These are phyloP conservation scores for Phialemonium atrogriseum DNA, from an alignment of 2,329 filamentous ascomycete species.

Conservation along the genomic window DNA sequence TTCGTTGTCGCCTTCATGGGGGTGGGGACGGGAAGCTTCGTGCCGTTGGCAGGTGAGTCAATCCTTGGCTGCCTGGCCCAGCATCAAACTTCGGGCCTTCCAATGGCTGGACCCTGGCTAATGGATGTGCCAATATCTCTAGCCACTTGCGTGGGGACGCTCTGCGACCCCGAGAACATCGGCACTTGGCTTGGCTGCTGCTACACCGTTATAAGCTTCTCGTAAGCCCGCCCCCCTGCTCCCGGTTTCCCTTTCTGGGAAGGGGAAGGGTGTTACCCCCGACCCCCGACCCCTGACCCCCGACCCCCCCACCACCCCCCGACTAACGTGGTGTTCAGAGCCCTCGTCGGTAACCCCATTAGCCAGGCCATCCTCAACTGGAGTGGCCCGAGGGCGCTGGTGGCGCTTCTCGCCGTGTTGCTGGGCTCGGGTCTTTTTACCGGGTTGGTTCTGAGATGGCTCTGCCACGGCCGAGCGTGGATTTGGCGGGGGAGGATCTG, in stretches of 20 bases:
- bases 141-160: constrained; percentile 18
- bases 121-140: not conserved
- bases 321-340: constrained; percentile 6
- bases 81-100: no score
- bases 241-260: not conserved
- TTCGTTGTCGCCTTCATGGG: constrained; percentile 18
- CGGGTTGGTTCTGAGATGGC: constrained; percentile 13
- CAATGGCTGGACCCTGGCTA: not conserved
- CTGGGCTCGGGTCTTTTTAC: constrained; percentile 14
- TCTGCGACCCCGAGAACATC: constrained; percentile 14
- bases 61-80: no score
- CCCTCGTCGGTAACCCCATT: constrained; percentile 13
- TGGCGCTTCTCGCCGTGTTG: constrained; percentile 16
- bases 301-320: no score
- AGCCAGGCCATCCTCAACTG: constrained; percentile 13
- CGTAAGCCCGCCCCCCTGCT: constrained; percentile 10
- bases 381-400: constrained; percentile 9
- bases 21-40: constrained; percentile 19
- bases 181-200: constrained; percentile 21
- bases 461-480: constrained; percentile 11
- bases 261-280: no score
- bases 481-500: constrained; percentile 10
- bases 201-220: constrained; percentile 19
- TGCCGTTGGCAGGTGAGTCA: constrained; percentile 16
- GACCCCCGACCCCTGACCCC: no score